A percentile compares a stretch with the other conserved stretches of the same genome.
These are phyloP conservation scores for Alternaria ethzedia DNA, from an alignment of 2,329 filamentous ascomycete species.

Conservation along the genomic window DNA sequence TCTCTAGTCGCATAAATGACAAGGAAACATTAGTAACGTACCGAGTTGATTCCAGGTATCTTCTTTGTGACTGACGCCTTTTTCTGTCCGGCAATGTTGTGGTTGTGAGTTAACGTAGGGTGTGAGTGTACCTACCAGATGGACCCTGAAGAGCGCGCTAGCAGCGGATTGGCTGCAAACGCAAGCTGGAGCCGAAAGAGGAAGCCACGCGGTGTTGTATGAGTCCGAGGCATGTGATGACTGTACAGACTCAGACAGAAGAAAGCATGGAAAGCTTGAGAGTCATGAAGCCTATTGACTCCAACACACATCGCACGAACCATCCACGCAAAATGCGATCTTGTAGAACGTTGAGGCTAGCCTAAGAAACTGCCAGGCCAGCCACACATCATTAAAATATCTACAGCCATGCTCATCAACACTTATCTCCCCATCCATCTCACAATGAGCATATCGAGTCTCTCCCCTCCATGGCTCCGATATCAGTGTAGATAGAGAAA, in stretches of 20 bases:
- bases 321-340: not conserved
- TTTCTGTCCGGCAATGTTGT: not conserved
- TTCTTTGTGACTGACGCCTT: not conserved
- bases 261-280: not conserved
- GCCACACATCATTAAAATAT: conserved; percentile 8
- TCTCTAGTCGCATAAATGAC: not conserved
- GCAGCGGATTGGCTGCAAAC: not conserved
- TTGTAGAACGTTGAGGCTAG: not conserved
- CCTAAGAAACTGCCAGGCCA: not conserved
- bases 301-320: not conserved
- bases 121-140: not conserved
- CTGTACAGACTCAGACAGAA: not conserved
- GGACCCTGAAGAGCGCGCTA: not conserved
- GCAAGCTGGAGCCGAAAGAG: not conserved
- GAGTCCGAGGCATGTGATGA: not conserved
- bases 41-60: not conserved
- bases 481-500: not conserved
- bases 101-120: not conserved
- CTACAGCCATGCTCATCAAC: conserved; percentile 5
- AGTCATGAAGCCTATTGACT: not conserved
- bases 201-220: not conserved
- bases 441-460: not conserved
- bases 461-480: not conserved
- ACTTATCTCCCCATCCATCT: not conserved
- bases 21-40: not conserved